These are phyloP conservation scores for Ambrosia artemisiifolia DNA, from an alignment of 129 eudicot genomes.

Conservation along the genomic window DNA sequence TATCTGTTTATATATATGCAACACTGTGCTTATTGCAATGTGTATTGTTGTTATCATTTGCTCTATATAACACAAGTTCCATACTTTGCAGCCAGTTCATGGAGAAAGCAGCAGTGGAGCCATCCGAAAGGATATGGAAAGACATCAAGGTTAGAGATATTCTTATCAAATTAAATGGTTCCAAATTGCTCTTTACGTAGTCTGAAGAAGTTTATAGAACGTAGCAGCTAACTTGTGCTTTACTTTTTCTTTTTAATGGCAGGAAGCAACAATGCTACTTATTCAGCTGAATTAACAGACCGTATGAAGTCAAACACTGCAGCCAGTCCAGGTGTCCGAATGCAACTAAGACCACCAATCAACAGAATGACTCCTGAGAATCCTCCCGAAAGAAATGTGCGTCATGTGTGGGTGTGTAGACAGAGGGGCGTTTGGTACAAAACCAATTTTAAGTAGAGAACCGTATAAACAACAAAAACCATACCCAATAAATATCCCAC, in stretches of 20 bases:
- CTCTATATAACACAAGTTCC: conserved; percentile 11
- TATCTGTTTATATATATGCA: too few species aligned
- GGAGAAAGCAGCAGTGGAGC: conserved; percentile 89
- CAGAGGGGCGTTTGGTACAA: too few species aligned
- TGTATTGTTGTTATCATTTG: neutral
- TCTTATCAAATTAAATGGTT: conserved; percentile 7
- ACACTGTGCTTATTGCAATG: neutral
- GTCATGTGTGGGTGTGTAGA: conserved; percentile 9
- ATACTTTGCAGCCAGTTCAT: conserved; percentile 59
- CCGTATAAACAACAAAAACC: too few species aligned
- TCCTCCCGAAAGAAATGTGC: conserved; percentile 60
- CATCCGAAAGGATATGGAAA: conserved; percentile 52
- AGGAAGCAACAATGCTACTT: conserved; percentile 53
- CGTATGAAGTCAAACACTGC: conserved; percentile 64
- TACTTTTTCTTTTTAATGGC: conserved; percentile 10
- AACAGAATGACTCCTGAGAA: conserved; percentile 53
- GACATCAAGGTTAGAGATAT: conserved; percentile 67
- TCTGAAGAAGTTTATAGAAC: conserved; percentile 1
- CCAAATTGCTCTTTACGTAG: neutral
- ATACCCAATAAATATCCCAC: too few species aligned
- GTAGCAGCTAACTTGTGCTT: conserved; percentile 15
- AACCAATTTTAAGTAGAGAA: too few species aligned
- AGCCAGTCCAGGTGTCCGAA: conserved; percentile 57
- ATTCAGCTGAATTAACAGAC: conserved; percentile 55
- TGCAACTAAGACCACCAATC: conserved; percentile 67